These are phyloP conservation scores for Planoprotostelium fungivorum DNA, from an alignment of 78 protist genomes.

Conservation along the genomic window DNA sequence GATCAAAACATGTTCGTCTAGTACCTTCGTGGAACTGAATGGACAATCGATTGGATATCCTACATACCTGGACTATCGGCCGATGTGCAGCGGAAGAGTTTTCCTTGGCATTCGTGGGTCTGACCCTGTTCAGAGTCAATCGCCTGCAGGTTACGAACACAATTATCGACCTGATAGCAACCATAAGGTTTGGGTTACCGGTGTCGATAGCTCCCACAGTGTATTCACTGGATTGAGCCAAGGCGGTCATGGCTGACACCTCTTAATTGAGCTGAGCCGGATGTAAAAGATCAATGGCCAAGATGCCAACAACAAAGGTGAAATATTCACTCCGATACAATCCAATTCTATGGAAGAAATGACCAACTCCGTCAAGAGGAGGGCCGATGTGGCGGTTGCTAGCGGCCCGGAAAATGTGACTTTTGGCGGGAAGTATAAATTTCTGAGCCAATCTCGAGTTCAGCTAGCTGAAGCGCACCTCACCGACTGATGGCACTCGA, in stretches of 20 bases:
- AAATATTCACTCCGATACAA: too few relatives aligned
- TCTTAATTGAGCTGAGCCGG: not conserved
- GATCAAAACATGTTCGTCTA: conserved; percentile 38
- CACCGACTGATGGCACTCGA: too few relatives aligned
- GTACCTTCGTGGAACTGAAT: conserved; percentile 1
- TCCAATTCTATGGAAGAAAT: not conserved
- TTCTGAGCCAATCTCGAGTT: too few relatives aligned
- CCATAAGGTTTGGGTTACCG: not conserved
- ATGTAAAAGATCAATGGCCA: too few relatives aligned
- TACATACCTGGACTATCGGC: not conserved
- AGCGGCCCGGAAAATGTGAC: not conserved
- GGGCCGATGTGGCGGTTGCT: not conserved
- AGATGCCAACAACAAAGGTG: too few relatives aligned
- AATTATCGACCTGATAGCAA: not conserved
- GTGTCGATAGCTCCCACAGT: not conserved
- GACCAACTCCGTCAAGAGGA: not conserved
- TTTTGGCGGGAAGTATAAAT: not conserved
- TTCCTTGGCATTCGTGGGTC: not conserved
- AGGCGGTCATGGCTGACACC: too few relatives aligned
- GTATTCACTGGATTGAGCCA: too few relatives aligned
- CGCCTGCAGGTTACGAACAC: too few relatives aligned
- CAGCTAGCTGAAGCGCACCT: too few relatives aligned
- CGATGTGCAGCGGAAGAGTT: not conserved
- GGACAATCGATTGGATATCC: not conserved
- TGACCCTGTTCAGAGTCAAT: not conserved